Percentiles rank a stretch among this genome's conserved stretches.
Evolutionary conservation across 257 asterid species (phyloP).

Genomic region (Scutellaria galericulata): DNA sequence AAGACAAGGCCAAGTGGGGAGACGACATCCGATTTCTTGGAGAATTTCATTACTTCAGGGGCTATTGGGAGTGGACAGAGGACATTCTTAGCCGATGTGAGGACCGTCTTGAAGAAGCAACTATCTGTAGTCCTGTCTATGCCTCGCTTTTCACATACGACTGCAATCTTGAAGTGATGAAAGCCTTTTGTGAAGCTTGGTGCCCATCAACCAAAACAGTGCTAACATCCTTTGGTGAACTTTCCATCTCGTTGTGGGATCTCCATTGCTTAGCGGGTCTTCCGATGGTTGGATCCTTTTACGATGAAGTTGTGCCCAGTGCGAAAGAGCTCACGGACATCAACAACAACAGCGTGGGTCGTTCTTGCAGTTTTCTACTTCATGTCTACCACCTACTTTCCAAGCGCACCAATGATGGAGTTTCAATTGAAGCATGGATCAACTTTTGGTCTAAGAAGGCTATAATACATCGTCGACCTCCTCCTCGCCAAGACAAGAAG

Average conservation of each 20-base stretch:
- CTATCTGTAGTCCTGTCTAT: no score
- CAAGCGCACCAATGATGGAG: background rate
- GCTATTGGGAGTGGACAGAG: no score
- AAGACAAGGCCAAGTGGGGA: no score
- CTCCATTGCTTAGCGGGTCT: background rate
- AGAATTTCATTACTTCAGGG: no score
- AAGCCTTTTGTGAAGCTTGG: background rate
- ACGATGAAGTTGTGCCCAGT: background rate
- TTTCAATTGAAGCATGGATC: background rate
- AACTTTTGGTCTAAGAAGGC: background rate
- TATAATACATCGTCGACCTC: background rate
- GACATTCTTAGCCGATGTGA: no score
- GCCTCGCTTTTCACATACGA: background rate
- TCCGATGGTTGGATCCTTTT: background rate
- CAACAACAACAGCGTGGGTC: background rate
- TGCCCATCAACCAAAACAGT: background rate
- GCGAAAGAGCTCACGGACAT: background rate
- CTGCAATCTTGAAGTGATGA: background rate
- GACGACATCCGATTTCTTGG: no score
- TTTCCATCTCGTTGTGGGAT: background rate
- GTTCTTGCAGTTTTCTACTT: background rate
- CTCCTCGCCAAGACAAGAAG: background rate
- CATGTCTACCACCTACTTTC: background rate
- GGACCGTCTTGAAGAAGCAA: no score
- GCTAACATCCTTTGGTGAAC: background rate